Evolutionary conservation across 1,139 yeast genomes (phyloP), one percentile per base, ranked within the genome.

Genomic region (Nematodospora anomalae): DNA sequence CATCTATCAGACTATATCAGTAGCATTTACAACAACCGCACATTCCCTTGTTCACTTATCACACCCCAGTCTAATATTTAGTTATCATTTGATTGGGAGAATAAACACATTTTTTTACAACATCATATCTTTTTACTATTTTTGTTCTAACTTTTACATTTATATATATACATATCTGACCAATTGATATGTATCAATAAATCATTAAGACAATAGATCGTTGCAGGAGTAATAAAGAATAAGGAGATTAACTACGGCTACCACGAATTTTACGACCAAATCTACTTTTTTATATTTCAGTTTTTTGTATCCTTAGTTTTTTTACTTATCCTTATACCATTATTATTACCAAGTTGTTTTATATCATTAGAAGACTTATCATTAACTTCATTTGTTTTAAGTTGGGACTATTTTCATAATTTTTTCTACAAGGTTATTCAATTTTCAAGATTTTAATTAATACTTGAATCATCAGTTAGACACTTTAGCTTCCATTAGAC

Each of bases 261-360:
- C 26, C 18, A 30, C 33, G 33, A 30, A 32, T 26, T 32, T 32
- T 25, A 32, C 34, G 34, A 32, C 34, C 34, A 32, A n/a, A 16
- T 21, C 14, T 29, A 18, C 21, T 30, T 30, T 24, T 30, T 16
- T 18, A 14, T 24, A 24, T 15, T n/a, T 12, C 9, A 21, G 16
- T 14, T 8, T 28, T 3, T 18, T 24, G 14, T 28, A 26, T 28
- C 36, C 29, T 10, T 12, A 16, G 11, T 27, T 22, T 33, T 33
- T 33, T 21, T 23, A 26, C 22, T 18, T 18, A 18, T 18, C 21
- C 21, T 6, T 18, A 6, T 18, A 8, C 8, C 8, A 6, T 18
- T 18, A 12, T 28, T 28, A 16, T 12, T 15, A 13, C 13, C 16
- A 27, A 27, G 13, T 16, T 15, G 11, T 27, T 27, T 27, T 27